phyloP scores from a whole-genome alignment of 106 monocot genomes.

The Acorus gramineus region DNA sequence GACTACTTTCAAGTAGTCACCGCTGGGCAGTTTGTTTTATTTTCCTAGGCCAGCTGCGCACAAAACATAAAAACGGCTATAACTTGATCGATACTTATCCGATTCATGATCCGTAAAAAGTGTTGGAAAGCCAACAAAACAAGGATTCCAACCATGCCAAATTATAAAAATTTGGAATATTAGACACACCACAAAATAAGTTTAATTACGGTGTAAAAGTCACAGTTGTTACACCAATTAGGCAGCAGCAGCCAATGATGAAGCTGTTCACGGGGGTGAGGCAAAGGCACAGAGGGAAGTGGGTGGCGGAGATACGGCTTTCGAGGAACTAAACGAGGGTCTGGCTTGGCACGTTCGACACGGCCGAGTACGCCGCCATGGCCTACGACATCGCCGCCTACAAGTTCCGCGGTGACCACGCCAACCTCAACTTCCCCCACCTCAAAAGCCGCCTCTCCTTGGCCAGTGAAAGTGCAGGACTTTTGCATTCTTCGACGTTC shows the following conservation, averaged over 20 bases:
- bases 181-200: too few species aligned
- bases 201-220: too few species aligned
- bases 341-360: slow-evolving; percentile 40
- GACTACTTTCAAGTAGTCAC: too few species aligned
- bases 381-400: slow-evolving; percentile 44
- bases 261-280: slow-evolving; percentile 42
- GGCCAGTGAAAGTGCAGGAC: not conserved
- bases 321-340: slow-evolving; percentile 36
- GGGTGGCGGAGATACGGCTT: slow-evolving; percentile 54
- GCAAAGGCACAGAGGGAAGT: slow-evolving; percentile 54
- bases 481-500: not conserved
- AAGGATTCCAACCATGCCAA: too few species aligned
- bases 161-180: too few species aligned
- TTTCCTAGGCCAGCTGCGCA: too few species aligned
- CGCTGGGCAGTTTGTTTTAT: too few species aligned
- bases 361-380: slow-evolving; percentile 36
- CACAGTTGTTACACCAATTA: too few species aligned
- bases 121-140: too few species aligned
- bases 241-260: not conserved
- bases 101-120: too few species aligned
- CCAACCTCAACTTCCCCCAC: slow-evolving; percentile 46
- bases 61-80: too few species aligned
- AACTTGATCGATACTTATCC: too few species aligned
- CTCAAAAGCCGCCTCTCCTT: slow-evolving; percentile 20
- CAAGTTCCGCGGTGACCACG: slow-evolving; percentile 31